Conservation (phyloP, 768 basidiomycete species). For the Boletus pseudopeckii region DNA sequence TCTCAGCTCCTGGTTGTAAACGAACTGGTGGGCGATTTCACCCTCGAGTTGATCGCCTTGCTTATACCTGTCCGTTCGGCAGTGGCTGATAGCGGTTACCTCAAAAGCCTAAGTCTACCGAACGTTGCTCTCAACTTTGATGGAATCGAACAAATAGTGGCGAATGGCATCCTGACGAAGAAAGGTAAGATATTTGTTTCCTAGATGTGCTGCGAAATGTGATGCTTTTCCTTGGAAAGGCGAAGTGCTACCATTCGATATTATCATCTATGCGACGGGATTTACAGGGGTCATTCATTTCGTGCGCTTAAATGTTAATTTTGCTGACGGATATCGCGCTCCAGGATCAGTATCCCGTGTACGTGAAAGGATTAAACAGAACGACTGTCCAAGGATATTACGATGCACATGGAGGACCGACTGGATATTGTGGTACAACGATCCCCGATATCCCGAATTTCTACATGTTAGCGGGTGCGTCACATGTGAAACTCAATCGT, state of each 20-base stretch:
- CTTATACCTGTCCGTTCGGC: background rate
- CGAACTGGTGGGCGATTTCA: constrained; percentile 32
- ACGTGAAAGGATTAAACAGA: constrained; percentile 24
- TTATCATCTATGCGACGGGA: constrained; percentile 35
- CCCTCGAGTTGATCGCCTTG: background rate
- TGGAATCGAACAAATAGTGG: constrained; percentile 14
- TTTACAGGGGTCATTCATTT: constrained; percentile 25
- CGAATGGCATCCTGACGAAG: constrained; percentile 24
- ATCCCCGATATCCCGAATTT: constrained; percentile 38
- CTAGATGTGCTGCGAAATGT: background rate
- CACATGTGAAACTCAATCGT: background rate
- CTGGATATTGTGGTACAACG: constrained; percentile 32
- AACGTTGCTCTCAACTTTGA: constrained; percentile 28
- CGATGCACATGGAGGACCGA: constrained; percentile 29
- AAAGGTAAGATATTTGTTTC: constrained; percentile 10
- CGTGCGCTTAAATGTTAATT: background rate
- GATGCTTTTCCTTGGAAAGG: constrained; percentile 15
- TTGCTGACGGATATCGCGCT: background rate
- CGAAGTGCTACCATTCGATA: constrained; percentile 30
- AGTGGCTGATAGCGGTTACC: constrained; percentile 30
- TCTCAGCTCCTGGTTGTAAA: constrained; percentile 57
- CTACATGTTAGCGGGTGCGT: constrained; percentile 31
- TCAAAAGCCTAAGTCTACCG: constrained; percentile 19
- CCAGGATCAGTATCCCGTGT: constrained; percentile 21
- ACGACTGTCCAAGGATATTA: constrained; percentile 28